A percentile compares a stretch with the other conserved stretches of the same genome.
Evolutionary conservation across 257 asterid species (phyloP).

Genomic region (Vinca minor): DNA sequence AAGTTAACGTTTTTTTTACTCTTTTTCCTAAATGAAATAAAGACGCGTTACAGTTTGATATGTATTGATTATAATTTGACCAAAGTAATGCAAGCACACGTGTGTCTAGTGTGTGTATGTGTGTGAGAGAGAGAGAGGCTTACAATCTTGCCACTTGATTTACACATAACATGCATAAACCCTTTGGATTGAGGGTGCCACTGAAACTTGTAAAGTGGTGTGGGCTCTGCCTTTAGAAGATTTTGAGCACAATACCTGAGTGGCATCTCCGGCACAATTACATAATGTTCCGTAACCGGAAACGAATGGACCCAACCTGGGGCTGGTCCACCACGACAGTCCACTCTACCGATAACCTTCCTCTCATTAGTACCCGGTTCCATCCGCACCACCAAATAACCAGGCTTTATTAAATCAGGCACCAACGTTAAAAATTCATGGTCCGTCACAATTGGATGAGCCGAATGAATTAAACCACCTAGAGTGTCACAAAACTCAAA

Average conservation of each 20-base stretch:
- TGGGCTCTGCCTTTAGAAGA: constrained; percentile 83
- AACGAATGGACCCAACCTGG: constrained; percentile 99
- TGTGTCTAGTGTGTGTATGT: neutral
- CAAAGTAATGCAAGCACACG: neutral
- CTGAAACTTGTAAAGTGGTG: constrained; percentile 80
- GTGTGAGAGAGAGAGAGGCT: constrained; percentile 20
- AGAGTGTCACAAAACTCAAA: constrained; percentile 56
- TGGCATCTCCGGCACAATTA: constrained; percentile 95
- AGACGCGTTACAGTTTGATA: too few species aligned
- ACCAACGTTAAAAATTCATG: constrained; percentile 54
- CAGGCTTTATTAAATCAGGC: constrained; percentile 76
- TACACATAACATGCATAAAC: constrained; percentile 81
- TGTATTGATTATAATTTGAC: too few species aligned
- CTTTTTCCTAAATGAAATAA: too few species aligned
- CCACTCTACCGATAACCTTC: constrained; percentile 64
- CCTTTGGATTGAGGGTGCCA: constrained; percentile 88
- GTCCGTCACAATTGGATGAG: constrained; percentile 87
- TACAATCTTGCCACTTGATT: constrained; percentile 71
- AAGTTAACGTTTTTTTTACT: too few species aligned
- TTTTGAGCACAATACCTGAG: constrained; percentile 82
- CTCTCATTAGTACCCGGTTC: constrained; percentile 68
- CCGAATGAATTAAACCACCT: constrained; percentile 80
- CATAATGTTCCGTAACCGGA: constrained; percentile 77
- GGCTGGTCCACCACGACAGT: constrained; percentile 69
- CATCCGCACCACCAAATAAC: constrained; percentile 75